Base-by-base conservation (phyloP, 1,284 basidiomycete genomes). In the Ustilago sp. region DNA sequence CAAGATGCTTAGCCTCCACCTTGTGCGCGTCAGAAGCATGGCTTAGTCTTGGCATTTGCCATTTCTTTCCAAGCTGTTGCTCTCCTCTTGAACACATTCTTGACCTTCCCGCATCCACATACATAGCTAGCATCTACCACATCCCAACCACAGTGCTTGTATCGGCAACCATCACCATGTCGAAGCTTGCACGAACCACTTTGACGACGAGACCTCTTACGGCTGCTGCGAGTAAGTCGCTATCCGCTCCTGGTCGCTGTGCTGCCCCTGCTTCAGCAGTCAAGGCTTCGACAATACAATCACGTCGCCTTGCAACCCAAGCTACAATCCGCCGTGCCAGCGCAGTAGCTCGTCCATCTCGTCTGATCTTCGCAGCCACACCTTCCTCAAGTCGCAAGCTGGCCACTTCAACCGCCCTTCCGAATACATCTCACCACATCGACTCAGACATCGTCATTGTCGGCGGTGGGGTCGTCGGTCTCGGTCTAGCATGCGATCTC, bases 401-500 rank as follows among this genome's bases (percentile, higher is more conserved):
- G 13, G 61, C 65, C 2, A 60, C 70, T 35, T n/a, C 54, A 12
- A 47, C 69, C 8, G 17, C 61, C 11, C 17, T 43, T 0, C 13
- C 67, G 0, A 12, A 6, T 13, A 15, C 41, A 15, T 15, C 56
- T 7, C 53, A 58, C 17, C 45, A 39, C 4, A 19, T 61, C 34
- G 68, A 80, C 48, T 69, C 77, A 0, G 84, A 85, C 50, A 70
- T 83, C 17, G 81, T 80, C 52, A 80, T 85, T n/a, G 74, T 85
- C 5, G 84, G 84, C 8, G 84, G 73, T n/a, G 84, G 84, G 35
- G 81, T 83, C 4, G 82, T 81, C 0, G 84, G 84, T 23, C 74
- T 85, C 12, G 79, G 82, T n/a, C 67, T 85, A 28, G 75, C 75
- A 5, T 77, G 75, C 47, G 67, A 73, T 38, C 72, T 80, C 13